phyloP scores from a whole-genome alignment of 139 green algal species.

The Chlorella sp. region DNA sequence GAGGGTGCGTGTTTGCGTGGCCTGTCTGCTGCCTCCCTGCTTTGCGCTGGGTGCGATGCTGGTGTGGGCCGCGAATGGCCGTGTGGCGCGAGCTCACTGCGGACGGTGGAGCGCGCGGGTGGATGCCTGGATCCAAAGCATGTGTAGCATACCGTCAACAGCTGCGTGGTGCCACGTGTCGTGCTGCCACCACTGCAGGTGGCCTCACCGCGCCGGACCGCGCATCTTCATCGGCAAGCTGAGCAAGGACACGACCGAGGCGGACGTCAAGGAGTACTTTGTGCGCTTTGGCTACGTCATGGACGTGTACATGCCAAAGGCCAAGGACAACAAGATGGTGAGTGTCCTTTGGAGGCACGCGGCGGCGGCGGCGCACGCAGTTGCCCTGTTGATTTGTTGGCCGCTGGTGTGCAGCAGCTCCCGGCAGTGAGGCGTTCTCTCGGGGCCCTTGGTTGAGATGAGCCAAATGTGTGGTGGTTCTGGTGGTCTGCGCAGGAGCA shows the following conservation, averaged over 20 bases:
- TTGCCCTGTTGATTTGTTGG: conserved; percentile 3
- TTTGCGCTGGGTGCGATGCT: neutral
- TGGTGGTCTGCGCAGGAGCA: conserved; percentile 47
- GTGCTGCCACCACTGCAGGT: no score
- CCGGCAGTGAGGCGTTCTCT: no score
- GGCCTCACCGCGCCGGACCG: conserved; percentile 46
- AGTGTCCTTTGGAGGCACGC: neutral
- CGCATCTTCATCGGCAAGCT: conserved; percentile 90
- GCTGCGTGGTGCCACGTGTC: no score
- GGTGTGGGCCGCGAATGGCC: no score
- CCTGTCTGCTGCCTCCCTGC: neutral
- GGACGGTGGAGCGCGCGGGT: neutral
- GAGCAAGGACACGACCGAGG: conserved; percentile 69
- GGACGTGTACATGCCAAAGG: conserved; percentile 84
- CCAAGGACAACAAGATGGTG: conserved; percentile 58
- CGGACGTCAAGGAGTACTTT: conserved; percentile 83
- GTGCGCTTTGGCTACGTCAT: conserved; percentile 80
- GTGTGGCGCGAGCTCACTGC: no score
- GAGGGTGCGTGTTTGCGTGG: neutral
- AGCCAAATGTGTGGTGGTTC: neutral
- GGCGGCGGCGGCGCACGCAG: neutral
- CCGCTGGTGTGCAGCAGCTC: conserved; percentile 23
- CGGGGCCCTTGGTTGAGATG: no score
- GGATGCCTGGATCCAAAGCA: no score
- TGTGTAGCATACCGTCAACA: no score